Evolutionary conservation across 345 rosid genomes (phyloP).

Genomic region (Citrus maxima): DNA sequence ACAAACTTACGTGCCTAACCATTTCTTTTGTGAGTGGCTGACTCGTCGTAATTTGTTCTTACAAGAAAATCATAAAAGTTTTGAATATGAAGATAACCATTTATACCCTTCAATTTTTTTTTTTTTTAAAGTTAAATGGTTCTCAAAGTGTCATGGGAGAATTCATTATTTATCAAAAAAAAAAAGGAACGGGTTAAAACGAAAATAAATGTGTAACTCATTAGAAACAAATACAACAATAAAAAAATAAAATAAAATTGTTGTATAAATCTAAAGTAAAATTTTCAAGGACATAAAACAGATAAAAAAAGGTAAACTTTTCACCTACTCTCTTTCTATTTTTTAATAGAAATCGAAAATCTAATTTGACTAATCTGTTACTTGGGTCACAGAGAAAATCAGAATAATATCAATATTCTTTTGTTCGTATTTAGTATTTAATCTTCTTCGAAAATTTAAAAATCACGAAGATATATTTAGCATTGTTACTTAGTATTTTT

Average conservation of each 20-base stretch:
- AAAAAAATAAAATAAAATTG: neutral
- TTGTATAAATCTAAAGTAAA: neutral
- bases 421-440: neutral
- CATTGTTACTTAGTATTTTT: too few species aligned
- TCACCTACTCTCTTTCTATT: neutral
- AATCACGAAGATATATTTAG: too few species aligned
- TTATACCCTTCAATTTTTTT: neutral
- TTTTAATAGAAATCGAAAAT: neutral
- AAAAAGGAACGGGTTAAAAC: too few species aligned
- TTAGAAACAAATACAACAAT: neutral
- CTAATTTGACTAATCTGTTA: neutral
- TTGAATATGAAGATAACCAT: too few species aligned
- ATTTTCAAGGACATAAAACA: neutral
- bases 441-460: too few species aligned
- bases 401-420: neutral
- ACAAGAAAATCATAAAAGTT: too few species aligned
- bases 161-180: too few species aligned
- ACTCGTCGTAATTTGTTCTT: too few species aligned
- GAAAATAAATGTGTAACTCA: neutral
- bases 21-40: too few species aligned
- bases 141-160: neutral
- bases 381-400: neutral
- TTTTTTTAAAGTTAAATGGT: neutral
- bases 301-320: neutral
- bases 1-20: too few species aligned